These are phyloP conservation scores for Akanthomyces muscarius DNA, from an alignment of 2,329 filamentous ascomycete genomes.

Conservation along the genomic window DNA sequence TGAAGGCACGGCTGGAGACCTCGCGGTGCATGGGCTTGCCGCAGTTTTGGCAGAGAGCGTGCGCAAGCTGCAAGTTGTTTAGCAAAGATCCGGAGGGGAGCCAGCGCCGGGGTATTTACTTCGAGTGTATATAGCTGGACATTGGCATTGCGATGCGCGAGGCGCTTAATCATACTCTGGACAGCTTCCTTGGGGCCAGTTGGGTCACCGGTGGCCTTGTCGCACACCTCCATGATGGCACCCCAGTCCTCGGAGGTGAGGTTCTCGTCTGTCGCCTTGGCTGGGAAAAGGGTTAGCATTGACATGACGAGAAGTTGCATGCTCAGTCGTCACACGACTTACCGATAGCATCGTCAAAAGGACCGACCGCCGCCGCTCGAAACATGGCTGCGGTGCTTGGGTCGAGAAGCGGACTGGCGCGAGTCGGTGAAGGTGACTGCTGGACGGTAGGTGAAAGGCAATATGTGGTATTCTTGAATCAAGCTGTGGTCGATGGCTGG, in stretches of 20 bases:
- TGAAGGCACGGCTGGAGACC: slow-evolving; percentile 86
- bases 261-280: slow-evolving; percentile 92
- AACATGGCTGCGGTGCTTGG: slow-evolving; percentile 45
- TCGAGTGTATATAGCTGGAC: slow-evolving; percentile 94
- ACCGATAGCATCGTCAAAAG: slow-evolving; percentile 59
- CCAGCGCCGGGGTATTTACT: slow-evolving; percentile 38
- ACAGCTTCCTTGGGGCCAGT: slow-evolving; percentile 77
- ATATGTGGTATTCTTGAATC: neutral
- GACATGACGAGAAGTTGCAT: slow-evolving; percentile 4
- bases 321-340: slow-evolving; percentile 29
- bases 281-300: slow-evolving; percentile 33
- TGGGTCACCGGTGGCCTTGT: slow-evolving; percentile 51
- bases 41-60: slow-evolving; percentile 89
- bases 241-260: slow-evolving; percentile 76
- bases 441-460: neutral
- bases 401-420: slow-evolving; percentile 7
- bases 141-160: slow-evolving; percentile 92
- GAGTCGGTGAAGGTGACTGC: neutral
- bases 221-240: slow-evolving; percentile 61
- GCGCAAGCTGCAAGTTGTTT: slow-evolving; percentile 60
- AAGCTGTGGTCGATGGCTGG: neutral
- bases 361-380: slow-evolving; percentile 52
- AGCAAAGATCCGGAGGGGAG: slow-evolving; percentile 15
- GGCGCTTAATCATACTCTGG: slow-evolving; percentile 83
- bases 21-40: slow-evolving; percentile 83